Percentiles rank a stretch among this genome's conserved stretches.
These are phyloP conservation scores for Colletotrichum kahawae DNA, from an alignment of 2,329 filamentous ascomycete species.

Conservation along the genomic window DNA sequence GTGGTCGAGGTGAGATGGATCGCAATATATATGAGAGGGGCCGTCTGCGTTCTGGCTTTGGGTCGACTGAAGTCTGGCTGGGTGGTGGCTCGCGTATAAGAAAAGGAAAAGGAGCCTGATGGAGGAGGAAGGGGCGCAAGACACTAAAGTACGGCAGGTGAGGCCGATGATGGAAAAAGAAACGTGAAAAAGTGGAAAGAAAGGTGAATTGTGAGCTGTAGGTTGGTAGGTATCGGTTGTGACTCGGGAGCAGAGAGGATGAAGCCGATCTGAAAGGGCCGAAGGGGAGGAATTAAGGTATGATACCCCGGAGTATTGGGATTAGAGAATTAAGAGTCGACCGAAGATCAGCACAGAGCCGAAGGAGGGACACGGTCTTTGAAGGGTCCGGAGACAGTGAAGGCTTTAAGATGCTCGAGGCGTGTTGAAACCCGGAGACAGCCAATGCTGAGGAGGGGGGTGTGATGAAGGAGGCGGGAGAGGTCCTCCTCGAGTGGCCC, in stretches of 20 bases:
- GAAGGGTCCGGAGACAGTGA: conserved; percentile 11
- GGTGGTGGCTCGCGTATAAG: background rate
- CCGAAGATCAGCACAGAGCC: conserved; percentile 16
- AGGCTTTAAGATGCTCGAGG: conserved; percentile 10
- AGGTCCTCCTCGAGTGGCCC: background rate
- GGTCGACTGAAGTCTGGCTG: background rate
- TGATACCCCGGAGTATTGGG: background rate
- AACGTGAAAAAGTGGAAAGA: background rate
- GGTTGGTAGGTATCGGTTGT: background rate
- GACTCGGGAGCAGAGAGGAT: background rate
- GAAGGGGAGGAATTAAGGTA: background rate
- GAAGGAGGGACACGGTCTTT: background rate
- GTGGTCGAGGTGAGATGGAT: background rate
- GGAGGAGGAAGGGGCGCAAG: background rate
- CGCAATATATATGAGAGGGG: conserved; percentile 10
- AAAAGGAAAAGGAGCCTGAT: background rate
- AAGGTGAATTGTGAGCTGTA: background rate
- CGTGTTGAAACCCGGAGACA: background rate
- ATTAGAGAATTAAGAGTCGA: conserved; percentile 2
- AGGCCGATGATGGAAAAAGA: background rate
- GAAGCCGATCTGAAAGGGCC: background rate
- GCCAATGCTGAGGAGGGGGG: background rate
- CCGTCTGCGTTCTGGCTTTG: background rate
- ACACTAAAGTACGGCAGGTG: background rate
- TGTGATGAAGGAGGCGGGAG: background rate